Conservation (phyloP, 306 rosid species). For the Rosa rugosa region DNA sequence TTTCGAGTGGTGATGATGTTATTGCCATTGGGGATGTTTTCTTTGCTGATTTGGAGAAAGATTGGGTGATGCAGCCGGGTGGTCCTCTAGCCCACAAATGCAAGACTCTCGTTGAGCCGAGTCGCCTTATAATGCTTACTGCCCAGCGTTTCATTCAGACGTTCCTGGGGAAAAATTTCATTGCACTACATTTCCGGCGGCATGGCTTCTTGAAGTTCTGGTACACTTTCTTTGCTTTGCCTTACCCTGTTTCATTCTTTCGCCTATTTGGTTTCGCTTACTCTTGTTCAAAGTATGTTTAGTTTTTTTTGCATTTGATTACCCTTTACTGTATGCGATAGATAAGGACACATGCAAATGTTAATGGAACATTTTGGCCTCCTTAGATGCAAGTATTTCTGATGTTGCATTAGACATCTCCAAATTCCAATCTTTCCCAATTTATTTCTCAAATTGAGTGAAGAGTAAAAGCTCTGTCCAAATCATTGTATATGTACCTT, state of each 20-base stretch:
- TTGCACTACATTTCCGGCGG: slow-evolving; percentile 87
- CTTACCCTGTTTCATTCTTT: neutral
- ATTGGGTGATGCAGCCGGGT: slow-evolving; percentile 93
- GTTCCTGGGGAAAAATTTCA: slow-evolving; percentile 75
- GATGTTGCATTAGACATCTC: neutral
- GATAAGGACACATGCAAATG: neutral
- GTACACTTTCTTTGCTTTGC: slow-evolving; percentile 31
- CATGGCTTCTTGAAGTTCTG: slow-evolving; percentile 97
- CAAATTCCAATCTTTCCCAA: neutral
- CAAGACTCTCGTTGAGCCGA: slow-evolving; percentile 83
- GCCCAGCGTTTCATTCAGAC: slow-evolving; percentile 98
- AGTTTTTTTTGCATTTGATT: neutral
- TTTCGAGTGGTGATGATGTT: slow-evolving; percentile 64
- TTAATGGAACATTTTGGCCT: neutral
- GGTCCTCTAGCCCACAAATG: slow-evolving; percentile 92
- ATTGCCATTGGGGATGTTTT: slow-evolving; percentile 93
- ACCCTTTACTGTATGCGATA: neutral
- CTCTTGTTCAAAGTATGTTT: neutral
- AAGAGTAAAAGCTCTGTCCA: neutral
- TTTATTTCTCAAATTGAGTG: too few relatives aligned
- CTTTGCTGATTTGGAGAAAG: slow-evolving; percentile 71
- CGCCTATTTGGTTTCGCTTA: slow-evolving; percentile 6
- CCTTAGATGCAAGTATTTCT: neutral
- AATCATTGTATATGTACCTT: neutral
- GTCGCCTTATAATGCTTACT: slow-evolving; percentile 68